Evolutionary conservation across 129 eudicot species (phyloP).

Genomic region (Chrysanthemum seticuspe): DNA sequence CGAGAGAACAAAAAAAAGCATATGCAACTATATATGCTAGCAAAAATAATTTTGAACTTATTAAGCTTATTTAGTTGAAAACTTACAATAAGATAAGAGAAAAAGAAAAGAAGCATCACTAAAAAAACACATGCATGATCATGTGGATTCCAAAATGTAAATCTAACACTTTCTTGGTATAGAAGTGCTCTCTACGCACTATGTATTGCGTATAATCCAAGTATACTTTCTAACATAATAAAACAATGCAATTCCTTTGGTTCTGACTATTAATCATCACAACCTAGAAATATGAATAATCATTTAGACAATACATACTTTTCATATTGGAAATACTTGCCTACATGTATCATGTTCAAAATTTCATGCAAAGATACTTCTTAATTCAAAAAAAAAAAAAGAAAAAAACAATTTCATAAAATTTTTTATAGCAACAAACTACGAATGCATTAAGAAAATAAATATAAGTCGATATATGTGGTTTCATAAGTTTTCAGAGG

Average conservation of each 20-base stretch:
- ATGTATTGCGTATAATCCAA: slow-evolving; percentile 27
- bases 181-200: slow-evolving; percentile 29
- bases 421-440: no score
- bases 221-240: neutral
- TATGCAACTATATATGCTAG: no score
- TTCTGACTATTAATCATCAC: neutral
- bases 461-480: no score
- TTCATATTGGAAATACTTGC: no score
- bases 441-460: no score
- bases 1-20: no score
- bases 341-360: no score
- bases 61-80: neutral
- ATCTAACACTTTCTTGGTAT: slow-evolving; percentile 36
- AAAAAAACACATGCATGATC: slow-evolving; percentile 17
- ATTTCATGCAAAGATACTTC: no score
- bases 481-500: no score
- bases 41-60: neutral
- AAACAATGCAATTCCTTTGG: neutral
- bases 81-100: neutral
- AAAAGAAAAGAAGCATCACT: neutral
- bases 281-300: neutral
- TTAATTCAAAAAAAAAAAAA: no score
- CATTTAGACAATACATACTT: no score
- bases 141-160: slow-evolving; percentile 25
- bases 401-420: no score